These are phyloP conservation scores for Penicillium fimorum DNA, from an alignment of 495 filamentous ascomycete species.

Conservation along the genomic window DNA sequence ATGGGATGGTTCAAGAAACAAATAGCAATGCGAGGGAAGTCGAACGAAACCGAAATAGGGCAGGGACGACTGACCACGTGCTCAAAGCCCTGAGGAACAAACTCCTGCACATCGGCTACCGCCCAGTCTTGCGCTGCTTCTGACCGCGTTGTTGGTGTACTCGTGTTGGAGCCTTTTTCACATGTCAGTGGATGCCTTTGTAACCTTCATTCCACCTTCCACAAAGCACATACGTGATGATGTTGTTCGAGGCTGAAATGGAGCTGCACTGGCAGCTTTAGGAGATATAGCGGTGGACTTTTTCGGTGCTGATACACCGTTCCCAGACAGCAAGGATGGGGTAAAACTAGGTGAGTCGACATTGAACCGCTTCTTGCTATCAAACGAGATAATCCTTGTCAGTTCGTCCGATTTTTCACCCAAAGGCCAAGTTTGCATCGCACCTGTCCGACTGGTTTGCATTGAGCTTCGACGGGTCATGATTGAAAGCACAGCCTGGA, in stretches of 20 bases:
- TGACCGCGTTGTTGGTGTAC: constrained; percentile 51
- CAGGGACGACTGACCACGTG: constrained; percentile 54
- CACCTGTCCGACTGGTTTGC: constrained; percentile 59
- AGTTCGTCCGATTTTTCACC: constrained; percentile 7
- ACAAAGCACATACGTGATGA: constrained; percentile 40
- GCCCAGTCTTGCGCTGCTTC: constrained; percentile 55
- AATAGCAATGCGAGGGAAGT: constrained; percentile 8
- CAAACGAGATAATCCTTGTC: constrained; percentile 19
- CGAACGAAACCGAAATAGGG: not conserved
- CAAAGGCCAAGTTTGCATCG: not conserved
- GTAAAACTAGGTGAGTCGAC: constrained; percentile 97
- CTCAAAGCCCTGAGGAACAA: constrained; percentile 76
- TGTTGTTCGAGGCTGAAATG: constrained; percentile 72
- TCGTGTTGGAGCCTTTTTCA: constrained; percentile 40
- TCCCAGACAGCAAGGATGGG: constrained; percentile 58
- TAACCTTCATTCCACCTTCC: not conserved
- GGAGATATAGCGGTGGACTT: constrained; percentile 75
- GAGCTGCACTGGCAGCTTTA: constrained; percentile 82
- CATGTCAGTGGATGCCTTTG: constrained; percentile 29
- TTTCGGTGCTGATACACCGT: constrained; percentile 49
- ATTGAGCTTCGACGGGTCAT: constrained; percentile 66
- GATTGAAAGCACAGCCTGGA: constrained; percentile 83
- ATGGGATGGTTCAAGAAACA: not conserved
- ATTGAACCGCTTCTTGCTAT: constrained; percentile 78
- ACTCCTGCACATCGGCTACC: constrained; percentile 67